These are phyloP conservation scores for Leccinum holopus DNA, from an alignment of 1,284 basidiomycete species.

Conservation along the genomic window DNA sequence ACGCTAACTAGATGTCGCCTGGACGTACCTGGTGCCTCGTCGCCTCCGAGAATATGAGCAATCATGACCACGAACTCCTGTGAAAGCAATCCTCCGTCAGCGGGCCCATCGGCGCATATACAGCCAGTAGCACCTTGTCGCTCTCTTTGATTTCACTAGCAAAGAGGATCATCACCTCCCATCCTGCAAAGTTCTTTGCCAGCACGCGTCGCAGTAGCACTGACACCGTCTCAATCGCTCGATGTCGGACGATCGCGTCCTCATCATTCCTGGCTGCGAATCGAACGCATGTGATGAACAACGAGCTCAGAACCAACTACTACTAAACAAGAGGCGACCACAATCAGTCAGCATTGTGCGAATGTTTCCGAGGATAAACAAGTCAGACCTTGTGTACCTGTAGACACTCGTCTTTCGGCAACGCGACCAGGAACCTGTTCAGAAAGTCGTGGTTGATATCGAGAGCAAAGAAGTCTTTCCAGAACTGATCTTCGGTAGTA, in stretches of 20 bases:
- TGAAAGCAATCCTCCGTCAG: no score
- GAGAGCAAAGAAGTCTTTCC: conserved; percentile 48
- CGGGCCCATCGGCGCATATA: neutral
- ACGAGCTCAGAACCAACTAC: conserved; percentile 52
- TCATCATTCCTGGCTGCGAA: conserved; percentile 32
- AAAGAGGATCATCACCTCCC: conserved; percentile 68
- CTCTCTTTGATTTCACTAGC: conserved; percentile 57
- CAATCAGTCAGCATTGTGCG: conserved; percentile 4
- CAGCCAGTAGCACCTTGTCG: conserved; percentile 39
- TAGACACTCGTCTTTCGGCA: conserved; percentile 42
- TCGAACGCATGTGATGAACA: conserved; percentile 47
- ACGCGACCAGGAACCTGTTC: conserved; percentile 26
- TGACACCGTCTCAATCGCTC: conserved; percentile 46
- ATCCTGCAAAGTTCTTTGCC: conserved; percentile 56
- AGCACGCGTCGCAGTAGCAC: conserved; percentile 48
- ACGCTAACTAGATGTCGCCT: no score
- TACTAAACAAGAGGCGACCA: conserved; percentile 20
- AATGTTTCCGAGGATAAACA: neutral
- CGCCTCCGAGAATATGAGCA: no score
- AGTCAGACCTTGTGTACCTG: conserved; percentile 43
- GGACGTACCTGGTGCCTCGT: no score
- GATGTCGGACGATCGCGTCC: conserved; percentile 39
- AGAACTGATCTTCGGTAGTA: conserved; percentile 42
- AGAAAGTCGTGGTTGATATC: conserved; percentile 51
- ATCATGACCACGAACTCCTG: no score